Conservation (phyloP, 257 asterid species). For the Linaria vulgaris region DNA sequence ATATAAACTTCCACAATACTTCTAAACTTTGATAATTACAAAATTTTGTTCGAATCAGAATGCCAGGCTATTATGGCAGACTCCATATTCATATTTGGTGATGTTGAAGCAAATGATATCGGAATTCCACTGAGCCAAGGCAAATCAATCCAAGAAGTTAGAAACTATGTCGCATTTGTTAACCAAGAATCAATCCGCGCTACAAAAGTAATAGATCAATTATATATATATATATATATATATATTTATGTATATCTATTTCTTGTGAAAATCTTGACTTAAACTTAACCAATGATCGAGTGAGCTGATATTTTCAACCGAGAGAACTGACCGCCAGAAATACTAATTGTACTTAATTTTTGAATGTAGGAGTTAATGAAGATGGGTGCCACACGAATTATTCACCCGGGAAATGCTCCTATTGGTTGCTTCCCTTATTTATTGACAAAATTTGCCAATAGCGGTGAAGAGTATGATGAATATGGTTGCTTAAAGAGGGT, state of each 20-base stretch:
- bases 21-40: too few relatives aligned
- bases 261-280: too few relatives aligned
- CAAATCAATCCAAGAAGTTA: conserved; percentile 14
- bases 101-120: conserved; percentile 31
- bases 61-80: background rate
- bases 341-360: too few relatives aligned
- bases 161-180: conserved; percentile 16
- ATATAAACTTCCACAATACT: too few relatives aligned
- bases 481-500: conserved; percentile 12
- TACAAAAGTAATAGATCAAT: conserved; percentile 5
- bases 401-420: conserved; percentile 15
- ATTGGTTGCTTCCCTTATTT: conserved; percentile 22
- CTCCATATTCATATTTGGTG: conserved; percentile 27
- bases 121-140: conserved; percentile 3
- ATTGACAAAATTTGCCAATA: conserved; percentile 3
- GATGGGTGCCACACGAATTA: conserved; percentile 27
- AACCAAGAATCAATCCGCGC: conserved; percentile 21
- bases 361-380: conserved; percentile 17
- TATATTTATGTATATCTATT: too few relatives aligned
- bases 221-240: too few relatives aligned
- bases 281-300: too few relatives aligned
- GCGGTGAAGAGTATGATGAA: conserved; percentile 1
- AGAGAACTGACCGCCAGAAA: too few relatives aligned
- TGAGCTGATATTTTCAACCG: too few relatives aligned
- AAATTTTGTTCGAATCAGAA: background rate